Base-by-base conservation (phyloP, 345 rosid species). In the Acer negundo region DNA sequence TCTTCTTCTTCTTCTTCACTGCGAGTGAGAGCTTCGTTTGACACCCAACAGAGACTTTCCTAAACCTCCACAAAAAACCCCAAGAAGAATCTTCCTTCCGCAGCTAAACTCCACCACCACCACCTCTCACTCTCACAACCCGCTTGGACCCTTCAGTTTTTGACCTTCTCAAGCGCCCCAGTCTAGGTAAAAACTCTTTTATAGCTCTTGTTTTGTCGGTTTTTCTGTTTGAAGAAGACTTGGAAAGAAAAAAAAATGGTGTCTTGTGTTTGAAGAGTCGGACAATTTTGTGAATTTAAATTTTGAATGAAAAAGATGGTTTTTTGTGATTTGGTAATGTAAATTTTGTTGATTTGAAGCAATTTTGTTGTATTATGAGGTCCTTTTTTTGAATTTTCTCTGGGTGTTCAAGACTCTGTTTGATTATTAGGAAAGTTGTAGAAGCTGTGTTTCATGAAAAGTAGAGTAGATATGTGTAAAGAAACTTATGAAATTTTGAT, bases 1-100 rank as follows among this genome's bases (percentile, higher is more conserved):
- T 4, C 38, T 31, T 47, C 70, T 49, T 62, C 67, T 15, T 70
- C 31, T 0, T 31, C 35, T 44, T 8, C 8, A 20, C 3, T 79
- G 62, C 80, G 82, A 22, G 82, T 88, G 47, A 86, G 84, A 84
- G 94, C 92, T 84, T 86, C 94, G 7, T 91, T 87, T 84, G 98
- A 91, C 85, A 91, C 90, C 59, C 84, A 87, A 20, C 88, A 86
- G 64, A 87, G 86, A 62, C 89, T 86, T 65, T 75, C 90, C 12
- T 90, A 93, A 87, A 91, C 90, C 59, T 95, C 85, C 42, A 90
- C 98, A 10, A 82, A 85, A 23, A 87, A 84, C 31, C 85, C 79
- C 51, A 82, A 83, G 59, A 85, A 78, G 55, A 77, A 8, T 38
- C 82, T 82, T 51, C 53, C 77, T 4, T 82, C 89, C 15, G 67